Base-by-base conservation (phyloP, 768 basidiomycete genomes). In the Roridomyces roridus region DNA sequence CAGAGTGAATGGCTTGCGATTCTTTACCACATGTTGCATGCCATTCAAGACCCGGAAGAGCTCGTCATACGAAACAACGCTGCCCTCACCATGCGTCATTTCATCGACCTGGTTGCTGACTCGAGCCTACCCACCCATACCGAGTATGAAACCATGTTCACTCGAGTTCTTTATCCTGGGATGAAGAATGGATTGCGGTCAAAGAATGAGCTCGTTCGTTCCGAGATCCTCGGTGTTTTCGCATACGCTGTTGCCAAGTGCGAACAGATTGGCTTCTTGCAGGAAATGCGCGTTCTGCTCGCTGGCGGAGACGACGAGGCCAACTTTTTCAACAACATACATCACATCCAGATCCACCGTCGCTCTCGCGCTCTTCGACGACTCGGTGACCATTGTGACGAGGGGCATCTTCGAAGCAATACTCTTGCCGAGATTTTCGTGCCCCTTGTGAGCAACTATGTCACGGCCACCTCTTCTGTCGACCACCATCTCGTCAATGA, bases 261-360 rank as follows among this genome's bases (percentile, higher is more conserved):
- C 62, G 75, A 80, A 6, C 72, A 78, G 18, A 75, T 95, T 26
- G 67, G 74, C 0, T 70, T 82, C 2, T 72, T 98, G 24, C 85
- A 85, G 46, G 95, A 98, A 67, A 87, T 98, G 86, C 84, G 77
- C 21, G 80, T 86, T 11, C 74, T 98, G 7, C 80, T 98, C 28
- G 92, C 91, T 8, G 85, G 80, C 17, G 96, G 93, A 1, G 95
- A 98, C 67, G 88, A 91, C 45, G 96, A 99, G 71, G 94, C 94
- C 28, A 95, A 90, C 68, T 96, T 98, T 76, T 98, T 99, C 83
- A 89, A 88, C 78, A 99, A 99, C 71, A 86, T 98, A 44, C 85
- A 90, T 49, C 97, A 99, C 68, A 85, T 98, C 40, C 97, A 99
- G 72, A 75, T 89, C 3, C 96, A 98, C 70, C 86, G 96, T 60